Evolutionary conservation across 2,329 filamentous ascomycete genomes (phyloP).

Genomic region (Dryadomyces sulphureus): DNA sequence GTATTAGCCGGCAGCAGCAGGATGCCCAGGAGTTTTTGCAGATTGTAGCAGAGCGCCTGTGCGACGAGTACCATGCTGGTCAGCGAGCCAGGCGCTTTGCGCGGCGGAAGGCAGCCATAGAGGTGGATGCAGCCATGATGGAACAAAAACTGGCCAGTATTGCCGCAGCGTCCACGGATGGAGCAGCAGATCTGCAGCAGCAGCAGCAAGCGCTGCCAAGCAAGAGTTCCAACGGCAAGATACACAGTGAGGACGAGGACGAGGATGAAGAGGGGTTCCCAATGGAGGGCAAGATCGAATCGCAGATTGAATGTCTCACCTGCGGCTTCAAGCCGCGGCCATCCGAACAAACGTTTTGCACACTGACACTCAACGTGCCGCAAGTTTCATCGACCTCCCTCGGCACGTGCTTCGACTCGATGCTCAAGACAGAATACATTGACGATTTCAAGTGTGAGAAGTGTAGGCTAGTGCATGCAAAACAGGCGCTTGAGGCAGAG

Average conservation of each 20-base stretch:
- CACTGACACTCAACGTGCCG: conserved; percentile 81
- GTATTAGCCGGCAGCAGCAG: conserved; percentile 88
- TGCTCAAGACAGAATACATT: conserved; percentile 90
- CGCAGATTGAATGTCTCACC: conserved; percentile 84
- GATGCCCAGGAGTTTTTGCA: conserved; percentile 97
- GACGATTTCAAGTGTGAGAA: conserved; percentile 94
- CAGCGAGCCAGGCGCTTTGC: conserved; percentile 53
- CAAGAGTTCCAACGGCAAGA: not conserved
- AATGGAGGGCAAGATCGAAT: conserved; percentile 81
- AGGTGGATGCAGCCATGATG: conserved; percentile 5
- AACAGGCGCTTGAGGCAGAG: conserved; percentile 47
- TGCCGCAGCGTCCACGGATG: not conserved
- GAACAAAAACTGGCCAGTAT: conserved; percentile 9
- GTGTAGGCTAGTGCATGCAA: conserved; percentile 73
- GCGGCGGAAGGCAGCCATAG: conserved; percentile 17
- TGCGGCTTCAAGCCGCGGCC: conserved; percentile 84
- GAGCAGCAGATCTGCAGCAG: not conserved
- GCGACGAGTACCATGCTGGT: conserved; percentile 87
- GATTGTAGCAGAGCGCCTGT: conserved; percentile 78
- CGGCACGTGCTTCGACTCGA: conserved; percentile 78
- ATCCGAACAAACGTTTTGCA: conserved; percentile 74
- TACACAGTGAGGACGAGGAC: conserved; percentile 16
- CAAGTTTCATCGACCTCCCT: conserved; percentile 68
- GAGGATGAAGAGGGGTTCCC: conserved; percentile 64
- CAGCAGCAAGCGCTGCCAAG: not conserved